Base-by-base conservation (phyloP, 2,329 filamentous ascomycete genomes). In the Fragosphaeria purpurea region DNA sequence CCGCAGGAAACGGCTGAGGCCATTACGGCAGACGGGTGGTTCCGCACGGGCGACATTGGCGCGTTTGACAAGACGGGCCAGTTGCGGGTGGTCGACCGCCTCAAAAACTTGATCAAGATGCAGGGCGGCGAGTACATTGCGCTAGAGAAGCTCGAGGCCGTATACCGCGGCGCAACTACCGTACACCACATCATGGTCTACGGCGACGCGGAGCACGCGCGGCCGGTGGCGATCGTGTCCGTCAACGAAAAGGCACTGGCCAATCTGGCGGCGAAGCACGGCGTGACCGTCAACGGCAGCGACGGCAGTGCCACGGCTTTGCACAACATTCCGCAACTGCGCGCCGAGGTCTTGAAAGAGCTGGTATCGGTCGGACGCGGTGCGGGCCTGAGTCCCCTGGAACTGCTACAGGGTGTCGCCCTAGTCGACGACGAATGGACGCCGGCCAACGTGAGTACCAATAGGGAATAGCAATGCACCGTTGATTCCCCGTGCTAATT, bases 31-130 rank as follows among this genome's bases (percentile, higher is more conserved):
- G 93, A 95, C 61, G 88, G 88, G 46, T 97, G 93, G 93, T 97
- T 97, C 79, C 91, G 86, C 77, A 95, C 89, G 12, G 91, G 91
- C 54, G 91, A 97, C 62, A 93, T 97, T 65, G 91, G 91, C 61
- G 87, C 96, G 65, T 93, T 91, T 61, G 83, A 91, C 66, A 22
- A 12, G 34, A 76, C 84, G 55, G 91, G 91, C 42, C 86, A 95
- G 65, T 70, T 97, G 57, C 80, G 76, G 59, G 84, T 97, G 65
- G 90, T 97, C 63, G 91, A 97, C 67, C 88, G 91, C 59, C 90
- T 95, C 80, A 97, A 97, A 83, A 97, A 97, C 70, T 74, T 97
- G 50, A 87, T 97, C 68, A 97, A 97, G 82, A 90, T 93, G 56
- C 79, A 88, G 57, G 89, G 90, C 54, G 91, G 91, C 59, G 91